Percentiles rank a stretch among this genome's conserved stretches.
Conservation (phyloP, 2,329 filamentous ascomycete genomes). For the Lecanicillium sp. region DNA sequence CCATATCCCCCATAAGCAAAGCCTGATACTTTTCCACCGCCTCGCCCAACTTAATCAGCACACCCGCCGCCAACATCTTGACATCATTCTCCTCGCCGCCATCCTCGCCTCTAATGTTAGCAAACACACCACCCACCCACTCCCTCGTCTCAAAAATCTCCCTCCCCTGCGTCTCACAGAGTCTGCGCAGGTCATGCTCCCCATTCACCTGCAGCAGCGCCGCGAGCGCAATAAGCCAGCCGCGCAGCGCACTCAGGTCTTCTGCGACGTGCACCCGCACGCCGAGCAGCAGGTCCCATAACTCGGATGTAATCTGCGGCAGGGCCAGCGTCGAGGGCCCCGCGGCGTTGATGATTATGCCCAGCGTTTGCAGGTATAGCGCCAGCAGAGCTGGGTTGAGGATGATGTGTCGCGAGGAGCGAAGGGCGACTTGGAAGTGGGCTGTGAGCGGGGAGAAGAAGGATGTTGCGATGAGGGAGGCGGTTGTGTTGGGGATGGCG, state of each 20-base stretch:
- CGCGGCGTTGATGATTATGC: conserved; percentile 71
- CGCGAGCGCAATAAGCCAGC: conserved; percentile 70
- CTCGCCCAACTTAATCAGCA: conserved; percentile 70
- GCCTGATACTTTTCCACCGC: conserved; percentile 75
- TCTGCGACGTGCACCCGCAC: conserved; percentile 52
- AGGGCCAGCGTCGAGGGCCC: conserved; percentile 72
- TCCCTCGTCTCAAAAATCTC: conserved; percentile 79
- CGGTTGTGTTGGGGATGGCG: conserved; percentile 67
- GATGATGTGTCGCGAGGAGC: conserved; percentile 47
- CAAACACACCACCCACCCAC: conserved; percentile 76
- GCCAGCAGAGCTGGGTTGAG: conserved; percentile 68
- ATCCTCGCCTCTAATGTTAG: conserved; percentile 42
- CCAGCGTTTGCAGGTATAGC: conserved; percentile 78
- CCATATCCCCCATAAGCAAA: conserved; percentile 63
- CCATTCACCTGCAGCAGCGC: conserved; percentile 77
- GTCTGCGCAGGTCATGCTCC: conserved; percentile 51
- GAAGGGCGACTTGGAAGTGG: conserved; percentile 62
- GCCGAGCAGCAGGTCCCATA: conserved; percentile 72
- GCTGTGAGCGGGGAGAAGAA: conserved; percentile 86
- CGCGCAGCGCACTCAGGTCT: conserved; percentile 61
- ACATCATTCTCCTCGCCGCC: conserved; percentile 67
- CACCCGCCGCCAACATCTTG: conserved; percentile 68
- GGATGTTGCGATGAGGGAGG: conserved; percentile 61
- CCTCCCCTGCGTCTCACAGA: conserved; percentile 67
- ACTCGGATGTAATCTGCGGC: conserved; percentile 72